phyloP scores from a whole-genome alignment of 176 grass and related monocot species.

The Neostapfia colusana region DNA sequence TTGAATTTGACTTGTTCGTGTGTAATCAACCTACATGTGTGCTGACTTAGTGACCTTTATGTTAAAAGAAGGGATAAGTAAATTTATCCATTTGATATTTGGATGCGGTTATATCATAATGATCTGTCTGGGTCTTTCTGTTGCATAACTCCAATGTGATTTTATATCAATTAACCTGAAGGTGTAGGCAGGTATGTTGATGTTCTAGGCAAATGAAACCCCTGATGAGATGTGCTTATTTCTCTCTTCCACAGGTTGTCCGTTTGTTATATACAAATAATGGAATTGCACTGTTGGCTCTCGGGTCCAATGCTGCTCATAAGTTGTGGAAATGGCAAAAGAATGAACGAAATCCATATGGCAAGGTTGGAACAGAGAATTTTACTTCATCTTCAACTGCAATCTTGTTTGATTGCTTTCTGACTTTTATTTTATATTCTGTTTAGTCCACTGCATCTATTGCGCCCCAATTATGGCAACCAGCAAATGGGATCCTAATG shows the following conservation, averaged over 20 bases:
- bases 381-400: conserved; percentile 12
- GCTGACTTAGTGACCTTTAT: conserved; percentile 19
- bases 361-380: conserved; percentile 64
- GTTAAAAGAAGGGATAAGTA: neutral
- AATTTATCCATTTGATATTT: conserved; percentile 11
- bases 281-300: conserved; percentile 77
- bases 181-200: neutral
- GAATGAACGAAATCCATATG: conserved; percentile 83
- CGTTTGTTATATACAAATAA: conserved; percentile 91
- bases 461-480: conserved; percentile 90
- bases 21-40: conserved; percentile 19
- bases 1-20: conserved; percentile 21
- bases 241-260: conserved; percentile 65
- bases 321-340: conserved; percentile 98
- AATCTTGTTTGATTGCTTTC: conserved; percentile 39
- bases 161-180: neutral
- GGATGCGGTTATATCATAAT: neutral
- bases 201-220: conserved; percentile 5
- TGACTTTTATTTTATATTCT: conserved; percentile 33
- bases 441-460: conserved; percentile 84
- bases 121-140: neutral
- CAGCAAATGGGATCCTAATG: conserved; percentile 93
- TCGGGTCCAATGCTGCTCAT: conserved; percentile 92
- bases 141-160: neutral
- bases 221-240: conserved; percentile 13